These are phyloP conservation scores for Erysimum cheiranthoides DNA, from an alignment of 345 rosid genomes.

Conservation along the genomic window DNA sequence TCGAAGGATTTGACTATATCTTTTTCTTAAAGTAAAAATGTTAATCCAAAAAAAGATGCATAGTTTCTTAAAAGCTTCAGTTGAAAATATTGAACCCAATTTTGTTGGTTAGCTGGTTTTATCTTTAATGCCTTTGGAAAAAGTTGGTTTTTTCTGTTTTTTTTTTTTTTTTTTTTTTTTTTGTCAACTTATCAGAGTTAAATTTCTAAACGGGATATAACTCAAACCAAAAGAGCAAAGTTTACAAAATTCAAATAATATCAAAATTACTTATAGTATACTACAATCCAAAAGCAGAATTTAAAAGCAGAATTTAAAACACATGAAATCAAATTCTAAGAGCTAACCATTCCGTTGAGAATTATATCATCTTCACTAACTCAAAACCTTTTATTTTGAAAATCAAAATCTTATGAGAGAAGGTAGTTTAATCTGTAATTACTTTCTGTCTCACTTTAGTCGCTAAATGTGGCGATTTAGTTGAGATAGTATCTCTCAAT, in stretches of 20 bases:
- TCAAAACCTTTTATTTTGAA: too few species aligned
- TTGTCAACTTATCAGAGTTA: background rate
- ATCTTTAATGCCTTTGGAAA: background rate
- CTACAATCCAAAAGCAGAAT: background rate
- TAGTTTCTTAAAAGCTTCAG: constrained; percentile 24
- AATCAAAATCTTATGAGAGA: background rate
- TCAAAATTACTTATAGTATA: background rate
- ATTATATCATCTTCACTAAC: background rate
- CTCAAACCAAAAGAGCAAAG: background rate
- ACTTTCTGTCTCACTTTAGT: background rate
- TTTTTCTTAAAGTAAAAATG: constrained; percentile 1
- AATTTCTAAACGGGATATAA: background rate
- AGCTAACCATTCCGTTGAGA: background rate
- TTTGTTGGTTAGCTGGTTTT: constrained; percentile 31
- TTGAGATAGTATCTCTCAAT: background rate
- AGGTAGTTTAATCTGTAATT: background rate
- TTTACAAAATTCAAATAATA: background rate
- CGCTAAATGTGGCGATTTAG: background rate
- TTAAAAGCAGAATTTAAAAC: too few species aligned
- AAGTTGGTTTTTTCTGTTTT: too few species aligned
- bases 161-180: background rate
- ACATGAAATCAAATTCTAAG: background rate
- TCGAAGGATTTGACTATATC: too few species aligned
- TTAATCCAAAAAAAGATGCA: constrained; percentile 1
- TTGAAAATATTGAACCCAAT: constrained; percentile 33